Evolutionary conservation across 768 basidiomycete species (phyloP), one percentile per base, ranked within the genome.

Genomic region (Sarcomyxa edulis): DNA sequence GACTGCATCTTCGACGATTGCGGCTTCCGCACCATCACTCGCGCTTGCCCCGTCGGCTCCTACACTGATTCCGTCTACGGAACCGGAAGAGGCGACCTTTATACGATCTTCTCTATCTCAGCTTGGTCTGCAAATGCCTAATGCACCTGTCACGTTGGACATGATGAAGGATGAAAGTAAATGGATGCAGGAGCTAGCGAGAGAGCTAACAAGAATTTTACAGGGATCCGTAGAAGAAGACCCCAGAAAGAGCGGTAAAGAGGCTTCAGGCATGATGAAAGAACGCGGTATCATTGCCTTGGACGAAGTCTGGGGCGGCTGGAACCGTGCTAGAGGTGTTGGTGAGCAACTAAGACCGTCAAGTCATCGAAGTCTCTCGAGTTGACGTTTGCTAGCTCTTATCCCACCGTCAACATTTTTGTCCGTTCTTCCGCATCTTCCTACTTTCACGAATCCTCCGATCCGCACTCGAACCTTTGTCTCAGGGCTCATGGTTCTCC

Each of bases 271-370:
- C 1, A 69, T 94, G 51, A 89, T 94, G 87, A 70, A 71, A 40
- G 68, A 72, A 3, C 74, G 89, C 20, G 91, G 89, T 1, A 74
- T 95, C 23, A 73, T 96, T 26, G 88, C 84, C 0, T 61, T 96
- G 19, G 93, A 97, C 53, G 93, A 95, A 60, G 86, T 86, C 1
- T 97, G 93, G 93, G 89, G 89, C 19, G 80, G 85, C 2, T 96
- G 93, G 93, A 95, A 94, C 54, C 80, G 93, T 42, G 92, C 90
- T 5, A 66, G 93, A 48, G 93, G 93, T 34, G 84, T 95, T 38
- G 84, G 92, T 90, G 57, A 56, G 83, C 51, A 18, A 55, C 15
- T 7, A 15, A 3, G 27, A 43, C 16, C 31, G 32, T 49, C 26
- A 6, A 14, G 29, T 35, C 48, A 25, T 14, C 24, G 29, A 26